Base-by-base conservation (phyloP, 2,329 filamentous ascomycete species). In the Chlorencoelia australis region DNA sequence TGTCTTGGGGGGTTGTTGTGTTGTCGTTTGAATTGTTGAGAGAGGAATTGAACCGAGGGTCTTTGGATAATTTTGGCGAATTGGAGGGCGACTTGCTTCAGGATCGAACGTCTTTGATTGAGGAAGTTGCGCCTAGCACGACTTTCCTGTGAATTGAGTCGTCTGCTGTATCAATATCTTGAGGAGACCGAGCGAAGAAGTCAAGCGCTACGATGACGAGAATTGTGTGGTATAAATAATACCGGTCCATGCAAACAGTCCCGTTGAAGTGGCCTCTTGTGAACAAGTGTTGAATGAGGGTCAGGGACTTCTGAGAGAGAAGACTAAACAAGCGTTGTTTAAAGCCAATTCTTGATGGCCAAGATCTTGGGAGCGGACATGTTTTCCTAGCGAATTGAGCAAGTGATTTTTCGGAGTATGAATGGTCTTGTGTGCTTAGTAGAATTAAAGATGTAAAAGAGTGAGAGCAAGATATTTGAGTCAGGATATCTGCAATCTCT, bases 221-320 rank as follows among this genome's bases (percentile, higher is more conserved):
- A 3, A 53, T 46, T 1, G 45, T 47, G 17, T 54, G 51, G 31
- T 54, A 55, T 27, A 55, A 42, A 24, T 50, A 55, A 34, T 54
- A 55, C 9, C 43, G 46, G 35, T 55, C 52, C 4, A 54, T 13
- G 50, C 52, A 55, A 2, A 48, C 45, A 5, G 48, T 37, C 6
- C 52, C 52, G 21, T 55, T 50, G 18, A 55, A 53, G 26, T 46
- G 44, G 0, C 42, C 43, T 2, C 21, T 46, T 5, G 38, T 30
- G 9, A 53, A 33, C 2, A 55, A 44, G 32, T 53, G 39, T 19
- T 51, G 44, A 7, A 50, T 33, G 4, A 54, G 42, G 3, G 43
- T 25, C 3, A 46, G 39, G 5, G 42, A 38, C 31, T 53, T 45
- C 9, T 39, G 38, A 6, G n/a, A n/a, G 51, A 52, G 30, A 40